phyloP scores from a whole-genome alignment of 2,329 filamentous ascomycete species.

The Penicillium rolfsii region DNA sequence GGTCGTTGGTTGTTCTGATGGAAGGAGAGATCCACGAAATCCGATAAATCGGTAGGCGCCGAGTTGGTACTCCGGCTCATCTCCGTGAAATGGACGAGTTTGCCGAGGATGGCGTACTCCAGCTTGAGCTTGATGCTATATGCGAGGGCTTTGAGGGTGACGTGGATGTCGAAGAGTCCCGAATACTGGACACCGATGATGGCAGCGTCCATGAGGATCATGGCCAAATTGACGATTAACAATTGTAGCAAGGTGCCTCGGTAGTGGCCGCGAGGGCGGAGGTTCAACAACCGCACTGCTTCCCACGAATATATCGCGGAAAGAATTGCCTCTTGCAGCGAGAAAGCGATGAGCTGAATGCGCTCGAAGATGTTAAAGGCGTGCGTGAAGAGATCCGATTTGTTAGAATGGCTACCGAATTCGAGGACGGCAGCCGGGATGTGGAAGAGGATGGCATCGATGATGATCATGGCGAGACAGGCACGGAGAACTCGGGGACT shows the following conservation, averaged over 20 bases:
- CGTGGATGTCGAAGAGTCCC: constrained; percentile 48
- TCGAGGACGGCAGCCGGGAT: constrained; percentile 48
- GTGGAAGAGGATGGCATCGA: constrained; percentile 48
- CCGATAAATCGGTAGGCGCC: constrained; percentile 27
- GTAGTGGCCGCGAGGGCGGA: constrained; percentile 45
- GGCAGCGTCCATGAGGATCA: constrained; percentile 50
- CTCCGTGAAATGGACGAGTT: constrained; percentile 39
- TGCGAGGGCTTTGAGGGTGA: constrained; percentile 48
- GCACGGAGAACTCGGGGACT: constrained; percentile 39
- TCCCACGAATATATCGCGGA: constrained; percentile 57
- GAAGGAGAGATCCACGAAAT: constrained; percentile 31
- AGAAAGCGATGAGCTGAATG: constrained; percentile 59
- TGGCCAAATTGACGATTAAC: constrained; percentile 51
- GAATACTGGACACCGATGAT: constrained; percentile 48
- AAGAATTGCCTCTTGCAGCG: constrained; percentile 57
- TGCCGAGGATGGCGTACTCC: constrained; percentile 51
- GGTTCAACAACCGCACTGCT: constrained; percentile 53
- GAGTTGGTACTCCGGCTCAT: constrained; percentile 20
- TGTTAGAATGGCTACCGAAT: constrained; percentile 41
- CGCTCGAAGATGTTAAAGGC: constrained; percentile 54
- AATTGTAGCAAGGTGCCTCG: constrained; percentile 50
- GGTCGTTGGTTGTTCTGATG: constrained; percentile 13
- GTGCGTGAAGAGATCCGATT: constrained; percentile 28
- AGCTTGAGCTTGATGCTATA: constrained; percentile 55
- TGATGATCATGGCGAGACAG: constrained; percentile 51